A percentile compares a stretch with the other conserved stretches of the same genome.
Conservation (phyloP, 2,329 filamentous ascomycete genomes). For the Nannizziopsis arthrosporioides region DNA sequence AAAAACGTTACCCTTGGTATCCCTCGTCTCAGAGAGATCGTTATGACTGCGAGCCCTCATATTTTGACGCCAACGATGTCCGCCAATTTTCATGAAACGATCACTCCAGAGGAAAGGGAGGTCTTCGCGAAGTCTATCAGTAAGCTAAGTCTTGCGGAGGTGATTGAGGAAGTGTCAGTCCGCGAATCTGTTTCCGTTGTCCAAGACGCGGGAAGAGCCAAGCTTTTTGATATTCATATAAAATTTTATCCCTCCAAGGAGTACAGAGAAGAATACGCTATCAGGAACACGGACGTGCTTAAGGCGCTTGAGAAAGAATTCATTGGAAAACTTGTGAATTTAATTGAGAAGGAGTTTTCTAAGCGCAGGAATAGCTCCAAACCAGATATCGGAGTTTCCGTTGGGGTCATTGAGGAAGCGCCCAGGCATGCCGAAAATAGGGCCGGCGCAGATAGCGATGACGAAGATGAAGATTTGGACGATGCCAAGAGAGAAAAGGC, state of each 20-base stretch:
- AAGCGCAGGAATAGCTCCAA: constrained; percentile 64
- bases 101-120: constrained; percentile 57
- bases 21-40: constrained; percentile 86
- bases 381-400: constrained; percentile 60
- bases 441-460: constrained; percentile 49
- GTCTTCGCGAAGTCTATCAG: constrained; percentile 87
- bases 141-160: constrained; percentile 67
- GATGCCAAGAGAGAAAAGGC: constrained; percentile 52
- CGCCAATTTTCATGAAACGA: constrained; percentile 60
- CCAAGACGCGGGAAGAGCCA: constrained; percentile 56
- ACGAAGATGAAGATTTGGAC: constrained; percentile 67
- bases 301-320: constrained; percentile 70
- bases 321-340: constrained; percentile 56
- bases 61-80: constrained; percentile 75
- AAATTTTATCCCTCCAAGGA: constrained; percentile 75
- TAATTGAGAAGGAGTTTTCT: constrained; percentile 64
- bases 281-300: constrained; percentile 64
- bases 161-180: constrained; percentile 70
- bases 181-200: constrained; percentile 61
- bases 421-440: constrained; percentile 40
- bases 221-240: constrained; percentile 71
- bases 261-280: constrained; percentile 76
- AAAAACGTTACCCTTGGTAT: constrained; percentile 99
- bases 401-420: constrained; percentile 45
- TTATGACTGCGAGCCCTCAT: constrained; percentile 86